These are phyloP conservation scores for Saccharomycopsis capsularis DNA, from an alignment of 805 yeast genomes.

Conservation along the genomic window DNA sequence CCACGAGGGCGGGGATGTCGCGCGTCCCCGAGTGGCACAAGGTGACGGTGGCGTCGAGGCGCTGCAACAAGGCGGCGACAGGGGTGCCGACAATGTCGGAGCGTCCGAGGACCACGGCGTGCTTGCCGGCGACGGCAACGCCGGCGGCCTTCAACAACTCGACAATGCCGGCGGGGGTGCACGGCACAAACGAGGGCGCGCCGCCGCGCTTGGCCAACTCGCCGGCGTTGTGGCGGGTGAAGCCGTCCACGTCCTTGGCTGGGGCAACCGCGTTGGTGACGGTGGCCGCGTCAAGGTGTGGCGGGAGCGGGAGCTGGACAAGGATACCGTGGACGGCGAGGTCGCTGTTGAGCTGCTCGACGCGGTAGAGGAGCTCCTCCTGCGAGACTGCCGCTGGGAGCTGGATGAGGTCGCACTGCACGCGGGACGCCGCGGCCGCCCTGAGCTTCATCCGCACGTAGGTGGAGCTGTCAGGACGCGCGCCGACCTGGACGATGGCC, in stretches of 20 bases:
- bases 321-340: slow-evolving; percentile 76
- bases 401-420: slow-evolving; percentile 57
- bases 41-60: slow-evolving; percentile 74
- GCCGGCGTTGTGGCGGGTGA: slow-evolving; percentile 81
- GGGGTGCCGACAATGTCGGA: slow-evolving; percentile 97
- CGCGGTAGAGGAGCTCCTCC: slow-evolving; percentile 48
- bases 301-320: slow-evolving; percentile 86
- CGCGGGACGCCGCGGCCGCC: slow-evolving; percentile 80
- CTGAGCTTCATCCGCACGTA: slow-evolving; percentile 88
- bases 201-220: slow-evolving; percentile 87
- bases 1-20: slow-evolving; percentile 50
- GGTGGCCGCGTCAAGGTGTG: slow-evolving; percentile 65
- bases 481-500: slow-evolving; percentile 85
- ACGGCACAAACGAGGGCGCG: slow-evolving; percentile 74
- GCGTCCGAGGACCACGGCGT: slow-evolving; percentile 89
- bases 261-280: slow-evolving; percentile 78
- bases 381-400: slow-evolving; percentile 59
- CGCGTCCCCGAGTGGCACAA: slow-evolving; percentile 71
- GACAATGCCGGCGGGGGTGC: slow-evolving; percentile 93
- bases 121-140: slow-evolving; percentile 64
- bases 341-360: slow-evolving; percentile 65
- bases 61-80: slow-evolving; percentile 73
- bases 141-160: slow-evolving; percentile 66
- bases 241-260: slow-evolving; percentile 92
- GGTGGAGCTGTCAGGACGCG: slow-evolving; percentile 82